Percentiles rank a stretch among this genome's conserved stretches.
Conservation (phyloP, 306 rosid genomes). For the Glycyrrhiza uralensis region DNA sequence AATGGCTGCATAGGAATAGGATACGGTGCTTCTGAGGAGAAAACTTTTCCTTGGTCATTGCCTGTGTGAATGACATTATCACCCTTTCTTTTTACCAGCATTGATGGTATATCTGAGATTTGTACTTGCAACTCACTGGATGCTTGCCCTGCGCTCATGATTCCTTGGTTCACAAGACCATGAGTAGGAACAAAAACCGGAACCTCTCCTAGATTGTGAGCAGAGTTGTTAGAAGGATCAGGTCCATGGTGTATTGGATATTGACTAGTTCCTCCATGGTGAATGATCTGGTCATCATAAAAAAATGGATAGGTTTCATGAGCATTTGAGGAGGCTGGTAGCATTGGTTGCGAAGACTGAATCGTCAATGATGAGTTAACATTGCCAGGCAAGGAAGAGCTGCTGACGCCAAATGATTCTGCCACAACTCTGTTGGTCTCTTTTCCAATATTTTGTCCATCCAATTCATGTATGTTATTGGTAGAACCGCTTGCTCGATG, state of each 20-base stretch:
- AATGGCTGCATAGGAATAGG: slow-evolving; percentile 33
- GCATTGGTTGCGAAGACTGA: slow-evolving; percentile 46
- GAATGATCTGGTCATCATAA: slow-evolving; percentile 41
- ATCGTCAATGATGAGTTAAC: slow-evolving; percentile 36
- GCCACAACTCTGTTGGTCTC: slow-evolving; percentile 35
- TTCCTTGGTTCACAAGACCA: slow-evolving; percentile 43
- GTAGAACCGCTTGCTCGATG: slow-evolving; percentile 45
- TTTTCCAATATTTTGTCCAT: slow-evolving; percentile 48
- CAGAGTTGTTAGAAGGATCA: slow-evolving; percentile 37
- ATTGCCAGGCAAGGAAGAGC: slow-evolving; percentile 39
- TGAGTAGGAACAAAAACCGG: slow-evolving; percentile 39
- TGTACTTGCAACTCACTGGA: slow-evolving; percentile 36
- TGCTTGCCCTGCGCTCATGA: slow-evolving; percentile 33
- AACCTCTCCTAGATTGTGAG: slow-evolving; percentile 35
- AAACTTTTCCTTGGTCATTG: slow-evolving; percentile 38
- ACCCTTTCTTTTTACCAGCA: slow-evolving; percentile 38
- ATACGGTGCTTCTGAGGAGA: slow-evolving; percentile 35
- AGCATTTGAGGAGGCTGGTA: slow-evolving; percentile 48
- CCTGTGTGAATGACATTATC: slow-evolving; percentile 47
- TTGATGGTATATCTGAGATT: slow-evolving; percentile 38
- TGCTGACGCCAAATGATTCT: slow-evolving; percentile 41
- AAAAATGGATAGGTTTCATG: slow-evolving; percentile 44
- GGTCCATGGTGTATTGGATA: slow-evolving; percentile 45
- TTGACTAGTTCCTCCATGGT: slow-evolving; percentile 47
- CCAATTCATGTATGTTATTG: slow-evolving; percentile 60